Base-by-base conservation (phyloP, 768 basidiomycete species). In the Serendipita sp. region DNA sequence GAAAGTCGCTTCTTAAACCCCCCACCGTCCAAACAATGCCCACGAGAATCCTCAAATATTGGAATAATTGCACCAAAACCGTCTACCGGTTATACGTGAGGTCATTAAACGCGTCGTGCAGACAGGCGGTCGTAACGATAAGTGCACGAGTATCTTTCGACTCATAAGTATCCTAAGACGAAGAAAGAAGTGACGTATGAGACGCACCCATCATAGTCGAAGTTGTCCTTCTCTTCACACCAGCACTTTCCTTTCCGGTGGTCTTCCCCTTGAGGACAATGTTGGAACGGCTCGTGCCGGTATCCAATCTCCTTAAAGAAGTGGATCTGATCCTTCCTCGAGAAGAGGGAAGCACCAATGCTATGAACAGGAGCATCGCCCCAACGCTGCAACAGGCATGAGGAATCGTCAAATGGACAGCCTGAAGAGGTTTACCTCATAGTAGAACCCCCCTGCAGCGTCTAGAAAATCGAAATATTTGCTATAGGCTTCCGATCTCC, bases 291-390 rank as follows among this genome's bases (percentile, higher is more conserved):
- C 67, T 90, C 85, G 68, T 97, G 93, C 38, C 84, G 80, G 71
- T 96, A 98, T 3, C 90, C 94, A 60, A 98, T 90, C 69, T 97
- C 92, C 66, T 85, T 81, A 78, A 97, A 97, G 76, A 91, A 98
- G 72, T 96, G 90, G 44, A 97, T 84, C 73, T 91, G 88, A n/a
- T 90, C 86, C 71, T 90, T 93, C 71, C 79, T 80, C 0, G 90
- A 86, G 66, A 97, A 89, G 9, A 98, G 76, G 0, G 94, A 86
- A 0, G 88, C 93, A 41, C 88, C 95, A 64, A 97, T 92, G 62
- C 85, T 88, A 69, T 92, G 90, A 7, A 92, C 82, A 9, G 83
- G 83, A 0, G 76, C 95, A 74, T 96, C 94, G 58, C 95, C 95
- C 91, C 91, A 92, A 33, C 90, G 83, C 82, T 71, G 16, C 56